phyloP scores from a whole-genome alignment of 306 rosid species.

The Quercus glauca region DNA sequence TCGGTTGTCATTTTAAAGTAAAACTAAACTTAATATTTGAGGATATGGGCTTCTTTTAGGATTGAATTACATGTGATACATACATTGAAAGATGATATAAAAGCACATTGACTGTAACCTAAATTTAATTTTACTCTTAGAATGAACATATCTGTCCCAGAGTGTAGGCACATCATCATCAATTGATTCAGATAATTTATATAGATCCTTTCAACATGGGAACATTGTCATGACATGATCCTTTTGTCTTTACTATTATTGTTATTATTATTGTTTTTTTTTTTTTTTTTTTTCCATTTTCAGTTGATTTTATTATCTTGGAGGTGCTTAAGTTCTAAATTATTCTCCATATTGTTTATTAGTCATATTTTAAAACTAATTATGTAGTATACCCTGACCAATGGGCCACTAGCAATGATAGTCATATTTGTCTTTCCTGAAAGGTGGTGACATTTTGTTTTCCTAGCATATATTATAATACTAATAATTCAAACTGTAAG shows the following conservation, averaged over 20 bases:
- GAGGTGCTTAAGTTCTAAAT: not conserved
- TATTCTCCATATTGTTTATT: not conserved
- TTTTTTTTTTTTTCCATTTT: too few relatives aligned
- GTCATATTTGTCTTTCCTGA: not conserved
- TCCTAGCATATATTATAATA: not conserved
- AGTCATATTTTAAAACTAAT: not conserved
- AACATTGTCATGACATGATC: not conserved
- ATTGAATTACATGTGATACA: not conserved
- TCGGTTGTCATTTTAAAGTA: not conserved
- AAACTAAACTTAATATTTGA: not conserved
- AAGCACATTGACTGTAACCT: not conserved
- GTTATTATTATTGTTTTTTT: too few relatives aligned
- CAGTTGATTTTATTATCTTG: not conserved
- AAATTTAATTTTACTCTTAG: not conserved
- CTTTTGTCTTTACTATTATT: not conserved
- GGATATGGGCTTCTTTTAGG: constrained; percentile 11
- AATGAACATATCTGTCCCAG: not conserved
- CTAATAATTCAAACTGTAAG: not conserved
- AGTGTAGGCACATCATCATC: not conserved
- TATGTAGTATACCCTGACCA: not conserved
- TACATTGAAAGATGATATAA: not conserved
- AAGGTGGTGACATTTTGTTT: not conserved
- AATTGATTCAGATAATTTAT: not conserved
- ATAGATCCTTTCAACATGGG: not conserved
- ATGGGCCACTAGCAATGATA: not conserved